phyloP scores from a whole-genome alignment of 352 stramenopile species.

The Pseudoperonospora humuli region DNA sequence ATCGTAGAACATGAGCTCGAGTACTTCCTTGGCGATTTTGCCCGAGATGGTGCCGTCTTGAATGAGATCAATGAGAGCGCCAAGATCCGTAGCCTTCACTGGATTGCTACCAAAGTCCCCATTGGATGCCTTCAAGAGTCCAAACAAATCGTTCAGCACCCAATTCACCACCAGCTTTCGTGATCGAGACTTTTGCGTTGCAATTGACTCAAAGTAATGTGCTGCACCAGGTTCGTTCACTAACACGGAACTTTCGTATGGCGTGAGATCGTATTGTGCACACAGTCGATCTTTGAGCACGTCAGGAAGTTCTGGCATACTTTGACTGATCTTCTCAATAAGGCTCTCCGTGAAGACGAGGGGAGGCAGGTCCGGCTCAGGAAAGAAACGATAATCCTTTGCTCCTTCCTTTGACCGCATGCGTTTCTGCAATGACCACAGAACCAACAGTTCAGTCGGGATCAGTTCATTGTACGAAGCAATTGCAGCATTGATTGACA shows the following conservation, averaged over 20 bases:
- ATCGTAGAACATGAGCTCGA: constrained; percentile 79
- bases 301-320: constrained; percentile 80
- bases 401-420: constrained; percentile 92
- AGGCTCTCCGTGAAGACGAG: constrained; percentile 79
- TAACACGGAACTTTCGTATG: constrained; percentile 72
- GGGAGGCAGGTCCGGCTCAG: constrained; percentile 93
- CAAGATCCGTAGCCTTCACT: constrained; percentile 63
- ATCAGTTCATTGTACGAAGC: too few relatives aligned
- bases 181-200: constrained; percentile 34
- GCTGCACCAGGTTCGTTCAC: constrained; percentile 75
- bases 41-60: constrained; percentile 86
- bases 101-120: constrained; percentile 41
- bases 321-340: constrained; percentile 43
- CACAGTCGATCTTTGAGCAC: constrained; percentile 65
- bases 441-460: not conserved
- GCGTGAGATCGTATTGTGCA: constrained; percentile 67
- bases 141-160: constrained; percentile 92
- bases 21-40: constrained; percentile 88
- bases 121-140: constrained; percentile 79
- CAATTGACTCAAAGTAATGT: constrained; percentile 85
- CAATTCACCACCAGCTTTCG: constrained; percentile 86
- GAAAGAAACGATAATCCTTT: constrained; percentile 96
- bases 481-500: not conserved
- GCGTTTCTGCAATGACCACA: constrained; percentile 47
- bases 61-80: constrained; percentile 84